Percentiles rank a stretch among this genome's conserved stretches.
phyloP scores from a whole-genome alignment of 768 basidiomycete species.

The Naganishia antarctica region DNA sequence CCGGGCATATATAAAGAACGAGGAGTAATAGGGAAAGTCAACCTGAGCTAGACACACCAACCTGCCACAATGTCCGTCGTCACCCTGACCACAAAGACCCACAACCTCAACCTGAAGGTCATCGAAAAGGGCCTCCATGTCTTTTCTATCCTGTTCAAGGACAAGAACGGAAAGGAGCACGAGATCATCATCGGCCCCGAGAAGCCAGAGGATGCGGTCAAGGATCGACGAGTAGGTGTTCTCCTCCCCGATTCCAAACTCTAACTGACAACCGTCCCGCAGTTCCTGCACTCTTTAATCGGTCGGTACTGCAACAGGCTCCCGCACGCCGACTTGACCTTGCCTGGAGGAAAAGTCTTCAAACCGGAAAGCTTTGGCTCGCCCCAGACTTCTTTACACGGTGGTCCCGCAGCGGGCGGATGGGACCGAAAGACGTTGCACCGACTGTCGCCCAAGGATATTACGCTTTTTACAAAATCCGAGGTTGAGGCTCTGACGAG shows the following conservation, averaged over 20 bases:
- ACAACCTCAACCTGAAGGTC: constrained; percentile 18
- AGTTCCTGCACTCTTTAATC: constrained; percentile 30
- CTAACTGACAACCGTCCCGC: background rate
- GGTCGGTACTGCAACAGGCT: constrained; percentile 32
- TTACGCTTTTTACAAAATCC: constrained; percentile 1
- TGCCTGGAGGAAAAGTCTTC: constrained; percentile 15
- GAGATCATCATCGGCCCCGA: constrained; percentile 31
- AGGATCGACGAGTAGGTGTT: constrained; percentile 25
- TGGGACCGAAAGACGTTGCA: constrained; percentile 28
- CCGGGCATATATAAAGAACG: no score
- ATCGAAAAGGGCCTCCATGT: constrained; percentile 30
- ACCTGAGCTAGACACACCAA: no score
- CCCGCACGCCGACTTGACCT: constrained; percentile 7
- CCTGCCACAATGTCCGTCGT: constrained; percentile 12
- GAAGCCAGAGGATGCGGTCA: constrained; percentile 23
- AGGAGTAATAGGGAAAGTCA: no score
- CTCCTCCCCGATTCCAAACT: background rate
- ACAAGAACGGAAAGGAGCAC: constrained; percentile 27
- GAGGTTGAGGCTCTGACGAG: constrained; percentile 19
- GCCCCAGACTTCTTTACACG: constrained; percentile 25
- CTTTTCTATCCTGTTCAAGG: constrained; percentile 28
- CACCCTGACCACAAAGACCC: constrained; percentile 14
- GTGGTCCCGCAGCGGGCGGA: constrained; percentile 19
- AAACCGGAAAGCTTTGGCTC: constrained; percentile 17
- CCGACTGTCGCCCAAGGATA: constrained; percentile 7